Conservation (phyloP, 495 filamentous ascomycete species). For the Xylaria intraflava region DNA sequence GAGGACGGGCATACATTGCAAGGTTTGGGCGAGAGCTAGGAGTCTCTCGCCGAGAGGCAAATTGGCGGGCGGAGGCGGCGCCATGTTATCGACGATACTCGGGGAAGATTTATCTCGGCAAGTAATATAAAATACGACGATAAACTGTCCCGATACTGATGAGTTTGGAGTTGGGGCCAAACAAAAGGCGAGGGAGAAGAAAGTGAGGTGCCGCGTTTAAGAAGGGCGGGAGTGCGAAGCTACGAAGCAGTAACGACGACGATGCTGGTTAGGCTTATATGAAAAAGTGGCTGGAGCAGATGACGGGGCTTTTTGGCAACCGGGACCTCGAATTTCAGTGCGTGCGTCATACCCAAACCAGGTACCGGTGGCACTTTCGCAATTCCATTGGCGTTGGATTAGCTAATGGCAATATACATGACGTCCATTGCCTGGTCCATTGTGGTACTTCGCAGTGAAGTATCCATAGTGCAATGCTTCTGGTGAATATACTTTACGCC, state of each 20-base stretch:
- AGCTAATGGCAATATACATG: background rate
- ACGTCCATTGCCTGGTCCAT: too few relatives aligned
- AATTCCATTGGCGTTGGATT: too few relatives aligned
- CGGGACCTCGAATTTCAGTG: background rate
- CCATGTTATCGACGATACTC: slow-evolving; percentile 49
- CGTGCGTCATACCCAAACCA: slow-evolving; percentile 6
- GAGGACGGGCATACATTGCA: slow-evolving; percentile 63
- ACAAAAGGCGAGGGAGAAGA: background rate
- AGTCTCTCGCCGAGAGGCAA: slow-evolving; percentile 70
- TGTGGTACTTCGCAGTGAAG: too few relatives aligned
- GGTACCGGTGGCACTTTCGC: background rate
- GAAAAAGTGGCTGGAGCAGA: slow-evolving; percentile 4
- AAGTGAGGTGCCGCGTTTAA: background rate
- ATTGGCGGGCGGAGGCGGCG: slow-evolving; percentile 66
- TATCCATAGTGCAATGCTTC: too few relatives aligned
- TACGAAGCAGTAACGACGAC: slow-evolving; percentile 6
- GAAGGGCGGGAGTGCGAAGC: background rate
- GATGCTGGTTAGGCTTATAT: background rate
- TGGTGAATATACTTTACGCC: too few relatives aligned
- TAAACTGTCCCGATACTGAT: background rate
- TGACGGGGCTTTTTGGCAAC: slow-evolving; percentile 3
- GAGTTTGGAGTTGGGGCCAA: background rate
- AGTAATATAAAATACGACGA: slow-evolving; percentile 2
- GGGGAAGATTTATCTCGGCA: background rate
- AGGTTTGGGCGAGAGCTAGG: slow-evolving; percentile 68